phyloP scores from a whole-genome alignment of 805 yeast species.

The Ogataea neopini region DNA sequence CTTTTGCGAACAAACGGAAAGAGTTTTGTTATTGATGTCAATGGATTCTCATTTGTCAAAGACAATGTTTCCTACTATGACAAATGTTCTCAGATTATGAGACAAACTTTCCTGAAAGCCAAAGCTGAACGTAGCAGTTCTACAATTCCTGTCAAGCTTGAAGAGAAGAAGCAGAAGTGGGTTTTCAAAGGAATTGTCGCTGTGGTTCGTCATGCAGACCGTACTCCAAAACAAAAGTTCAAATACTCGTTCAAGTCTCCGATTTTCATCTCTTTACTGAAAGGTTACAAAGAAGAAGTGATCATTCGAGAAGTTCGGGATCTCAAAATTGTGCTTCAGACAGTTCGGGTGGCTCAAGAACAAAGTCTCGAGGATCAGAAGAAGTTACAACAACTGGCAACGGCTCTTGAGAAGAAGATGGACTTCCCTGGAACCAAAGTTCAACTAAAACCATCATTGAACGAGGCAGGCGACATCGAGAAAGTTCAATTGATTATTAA shows the following conservation, averaged over 20 bases:
- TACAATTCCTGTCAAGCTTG: constrained; percentile 40
- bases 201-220: constrained; percentile 94
- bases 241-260: constrained; percentile 92
- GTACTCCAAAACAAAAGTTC: constrained; percentile 98
- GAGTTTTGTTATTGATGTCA: constrained; percentile 94
- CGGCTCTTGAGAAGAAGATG: constrained; percentile 86
- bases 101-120: constrained; percentile 70
- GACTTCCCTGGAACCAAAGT: constrained; percentile 94
- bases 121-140: constrained; percentile 46
- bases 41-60: constrained; percentile 96
- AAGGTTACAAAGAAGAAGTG: constrained; percentile 95
- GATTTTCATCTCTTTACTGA: constrained; percentile 78
- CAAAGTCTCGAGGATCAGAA: constrained; percentile 76
- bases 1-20: constrained; percentile 83
- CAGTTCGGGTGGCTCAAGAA: constrained; percentile 79
- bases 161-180: constrained; percentile 87
- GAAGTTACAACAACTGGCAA: constrained; percentile 72
- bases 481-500: constrained; percentile 94
- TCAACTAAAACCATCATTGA: constrained; percentile 87
- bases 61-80: constrained; percentile 88
- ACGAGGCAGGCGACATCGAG: constrained; percentile 69
- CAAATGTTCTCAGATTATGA: constrained; percentile 71
- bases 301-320: constrained; percentile 90
- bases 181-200: constrained; percentile 89
- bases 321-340: constrained; percentile 78